These are phyloP conservation scores for Sporothrix phasma DNA, from an alignment of 2,329 filamentous ascomycete species.

Conservation along the genomic window DNA sequence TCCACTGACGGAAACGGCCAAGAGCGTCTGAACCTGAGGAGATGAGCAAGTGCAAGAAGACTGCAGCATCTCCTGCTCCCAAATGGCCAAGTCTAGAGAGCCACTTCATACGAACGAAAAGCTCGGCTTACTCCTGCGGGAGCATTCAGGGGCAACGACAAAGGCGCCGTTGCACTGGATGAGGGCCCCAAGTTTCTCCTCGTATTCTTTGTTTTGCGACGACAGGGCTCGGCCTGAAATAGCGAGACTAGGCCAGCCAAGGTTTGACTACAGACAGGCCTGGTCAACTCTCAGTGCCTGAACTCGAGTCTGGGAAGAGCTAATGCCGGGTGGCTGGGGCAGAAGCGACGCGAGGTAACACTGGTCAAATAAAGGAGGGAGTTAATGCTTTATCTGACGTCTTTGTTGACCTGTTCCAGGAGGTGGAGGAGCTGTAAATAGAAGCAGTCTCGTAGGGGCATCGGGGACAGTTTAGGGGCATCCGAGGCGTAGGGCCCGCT, in stretches of 20 bases:
- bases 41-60: background rate
- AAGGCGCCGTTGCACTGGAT: background rate
- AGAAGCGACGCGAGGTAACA: too few species aligned
- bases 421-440: constrained; percentile 6
- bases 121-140: background rate
- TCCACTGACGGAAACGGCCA: background rate
- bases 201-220: background rate
- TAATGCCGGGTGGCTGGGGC: constrained; percentile 5
- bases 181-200: background rate
- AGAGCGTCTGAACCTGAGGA: background rate
- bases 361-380: background rate
- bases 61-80: background rate
- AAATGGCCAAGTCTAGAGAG: background rate
- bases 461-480: background rate
- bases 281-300: background rate
- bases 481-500: background rate
- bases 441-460: background rate
- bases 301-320: background rate
- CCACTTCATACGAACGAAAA: background rate
- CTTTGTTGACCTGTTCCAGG: background rate
- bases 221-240: background rate
- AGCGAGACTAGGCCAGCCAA: background rate
- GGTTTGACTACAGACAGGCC: too few species aligned
- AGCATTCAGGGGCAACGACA: background rate
- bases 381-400: background rate